Evolutionary conservation across 208 protist genomes (phyloP).

Genomic region (Leishmania arabica): DNA sequence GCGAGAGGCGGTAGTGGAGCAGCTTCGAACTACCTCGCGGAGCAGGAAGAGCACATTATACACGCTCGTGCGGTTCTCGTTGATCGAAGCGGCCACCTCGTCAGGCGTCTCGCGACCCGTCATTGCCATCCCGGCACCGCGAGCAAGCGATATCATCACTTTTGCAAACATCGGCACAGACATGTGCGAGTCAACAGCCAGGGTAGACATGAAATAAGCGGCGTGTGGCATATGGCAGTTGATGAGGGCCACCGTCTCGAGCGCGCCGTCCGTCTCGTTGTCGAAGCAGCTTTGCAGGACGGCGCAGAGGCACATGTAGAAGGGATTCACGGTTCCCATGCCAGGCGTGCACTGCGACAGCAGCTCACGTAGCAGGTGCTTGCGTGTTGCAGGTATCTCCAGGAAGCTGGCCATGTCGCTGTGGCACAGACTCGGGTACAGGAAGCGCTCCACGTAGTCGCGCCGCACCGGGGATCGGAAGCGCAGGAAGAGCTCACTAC

Average conservation of each 20-base stretch:
- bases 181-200: slow-evolving; percentile 87
- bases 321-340: slow-evolving; percentile 75
- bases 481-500: slow-evolving; percentile 86
- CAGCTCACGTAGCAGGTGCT: slow-evolving; percentile 76
- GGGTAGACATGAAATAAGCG: slow-evolving; percentile 83
- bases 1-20: slow-evolving; percentile 73
- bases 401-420: slow-evolving; percentile 77
- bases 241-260: slow-evolving; percentile 81
- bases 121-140: slow-evolving; percentile 88
- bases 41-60: slow-evolving; percentile 91
- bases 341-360: slow-evolving; percentile 76
- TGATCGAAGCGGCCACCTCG: slow-evolving; percentile 76
- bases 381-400: slow-evolving; percentile 64
- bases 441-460: slow-evolving; percentile 88
- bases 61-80: slow-evolving; percentile 66
- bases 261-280: slow-evolving; percentile 82
- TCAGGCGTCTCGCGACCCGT: slow-evolving; percentile 66
- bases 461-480: slow-evolving; percentile 91
- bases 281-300: slow-evolving; percentile 78
- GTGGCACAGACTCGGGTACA: slow-evolving; percentile 87
- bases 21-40: slow-evolving; percentile 86
- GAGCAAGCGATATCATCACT: slow-evolving; percentile 79
- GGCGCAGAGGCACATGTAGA: slow-evolving; percentile 89
- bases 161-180: slow-evolving; percentile 90
- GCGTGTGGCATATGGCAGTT: slow-evolving; percentile 91